Percentiles rank a stretch among this genome's conserved stretches.
These are phyloP conservation scores for Solidago caesia DNA, from an alignment of 129 eudicot genomes.

Conservation along the genomic window DNA sequence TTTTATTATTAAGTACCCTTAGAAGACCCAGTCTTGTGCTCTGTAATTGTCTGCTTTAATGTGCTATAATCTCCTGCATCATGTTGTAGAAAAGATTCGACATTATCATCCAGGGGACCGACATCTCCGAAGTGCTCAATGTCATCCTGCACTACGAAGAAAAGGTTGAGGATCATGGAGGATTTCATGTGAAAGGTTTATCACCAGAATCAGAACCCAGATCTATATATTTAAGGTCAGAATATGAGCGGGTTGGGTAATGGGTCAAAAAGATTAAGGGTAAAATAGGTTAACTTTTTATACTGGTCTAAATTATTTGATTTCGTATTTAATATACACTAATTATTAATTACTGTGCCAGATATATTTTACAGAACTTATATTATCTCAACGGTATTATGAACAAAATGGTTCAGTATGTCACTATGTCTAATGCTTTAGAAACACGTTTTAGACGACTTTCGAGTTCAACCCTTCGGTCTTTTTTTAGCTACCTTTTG, in stretches of 20 bases:
- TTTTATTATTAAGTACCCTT: slow-evolving; percentile 47
- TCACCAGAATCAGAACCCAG: slow-evolving; percentile 10
- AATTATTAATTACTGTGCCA: background rate
- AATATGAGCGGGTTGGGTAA: background rate
- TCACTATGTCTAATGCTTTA: background rate
- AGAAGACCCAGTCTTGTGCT: slow-evolving; percentile 70
- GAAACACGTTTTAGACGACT: background rate
- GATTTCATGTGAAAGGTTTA: slow-evolving; percentile 4
- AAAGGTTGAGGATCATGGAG: slow-evolving; percentile 27
- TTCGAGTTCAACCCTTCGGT: background rate
- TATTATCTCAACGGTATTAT: background rate
- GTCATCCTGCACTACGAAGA: slow-evolving; percentile 69
- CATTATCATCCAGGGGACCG: slow-evolving; percentile 73
- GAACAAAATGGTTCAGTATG: background rate
- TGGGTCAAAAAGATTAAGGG: background rate
- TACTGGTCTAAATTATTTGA: background rate
- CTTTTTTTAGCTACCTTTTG: background rate
- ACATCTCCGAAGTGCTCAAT: slow-evolving; percentile 86
- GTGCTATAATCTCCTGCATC: slow-evolving; percentile 95
- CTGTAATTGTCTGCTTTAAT: slow-evolving; percentile 71
- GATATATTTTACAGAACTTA: background rate
- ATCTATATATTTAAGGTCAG: slow-evolving; percentile 1
- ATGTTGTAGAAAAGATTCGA: slow-evolving; percentile 85
- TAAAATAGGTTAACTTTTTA: background rate
- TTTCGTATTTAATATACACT: background rate